Percentiles rank a stretch among this genome's conserved stretches.
These are phyloP conservation scores for Nicotiana otophora DNA, from an alignment of 257 asterid species.

Conservation along the genomic window DNA sequence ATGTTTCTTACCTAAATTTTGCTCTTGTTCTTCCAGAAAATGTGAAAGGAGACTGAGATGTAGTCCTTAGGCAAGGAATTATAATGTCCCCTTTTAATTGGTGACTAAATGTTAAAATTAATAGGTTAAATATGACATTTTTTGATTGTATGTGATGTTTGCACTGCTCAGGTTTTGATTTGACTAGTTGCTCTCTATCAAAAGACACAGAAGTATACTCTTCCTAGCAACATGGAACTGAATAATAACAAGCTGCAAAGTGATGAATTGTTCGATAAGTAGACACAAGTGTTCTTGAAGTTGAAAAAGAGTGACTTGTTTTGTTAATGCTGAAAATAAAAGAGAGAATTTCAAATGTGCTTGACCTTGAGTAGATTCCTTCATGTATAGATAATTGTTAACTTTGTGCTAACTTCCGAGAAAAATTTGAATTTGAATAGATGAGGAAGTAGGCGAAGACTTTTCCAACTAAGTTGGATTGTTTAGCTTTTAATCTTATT, in stretches of 20 bases:
- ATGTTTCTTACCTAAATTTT: neutral
- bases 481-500: neutral
- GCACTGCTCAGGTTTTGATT: neutral
- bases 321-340: neutral
- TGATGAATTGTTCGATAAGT: neutral
- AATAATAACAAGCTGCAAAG: neutral
- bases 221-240: neutral
- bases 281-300: neutral
- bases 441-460: neutral
- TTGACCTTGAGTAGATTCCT: neutral
- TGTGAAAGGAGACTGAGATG: neutral
- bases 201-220: neutral
- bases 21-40: neutral
- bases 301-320: neutral
- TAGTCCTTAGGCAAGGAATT: constrained; percentile 4
- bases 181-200: neutral
- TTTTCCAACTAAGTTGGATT: neutral
- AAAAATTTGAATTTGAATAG: neutral
- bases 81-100: neutral
- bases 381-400: neutral
- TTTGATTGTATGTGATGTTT: neutral
- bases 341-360: neutral
- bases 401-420: neutral
- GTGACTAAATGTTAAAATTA: constrained; percentile 1
- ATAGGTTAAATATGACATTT: neutral